These are phyloP conservation scores for Penicillium argentinense DNA, from an alignment of 495 filamentous ascomycete species.

Conservation along the genomic window DNA sequence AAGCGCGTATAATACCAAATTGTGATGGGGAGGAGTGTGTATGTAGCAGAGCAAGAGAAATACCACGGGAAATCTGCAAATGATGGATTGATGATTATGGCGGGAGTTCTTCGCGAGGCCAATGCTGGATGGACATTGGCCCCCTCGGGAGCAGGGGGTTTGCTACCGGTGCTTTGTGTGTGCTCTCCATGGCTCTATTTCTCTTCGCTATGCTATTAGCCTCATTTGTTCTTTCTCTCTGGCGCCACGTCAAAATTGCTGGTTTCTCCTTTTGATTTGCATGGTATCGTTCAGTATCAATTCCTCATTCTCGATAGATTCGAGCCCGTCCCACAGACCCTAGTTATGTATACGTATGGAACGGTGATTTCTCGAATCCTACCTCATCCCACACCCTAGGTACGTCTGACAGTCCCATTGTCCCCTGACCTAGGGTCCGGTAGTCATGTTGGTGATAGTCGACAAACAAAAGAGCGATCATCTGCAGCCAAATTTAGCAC, in stretches of 20 bases:
- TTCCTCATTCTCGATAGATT: too few species aligned
- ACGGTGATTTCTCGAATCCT: too few species aligned
- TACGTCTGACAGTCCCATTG: too few species aligned
- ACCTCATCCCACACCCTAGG: too few species aligned
- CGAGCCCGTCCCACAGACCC: too few species aligned
- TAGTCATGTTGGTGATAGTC: too few species aligned
- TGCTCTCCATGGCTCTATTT: conserved; percentile 40
- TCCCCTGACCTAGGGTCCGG: too few species aligned
- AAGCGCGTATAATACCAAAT: conserved; percentile 45
- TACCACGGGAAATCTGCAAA: conserved; percentile 42
- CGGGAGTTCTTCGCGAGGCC: conserved; percentile 37
- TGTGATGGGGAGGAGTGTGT: conserved; percentile 20
- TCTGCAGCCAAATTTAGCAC: conserved; percentile 9
- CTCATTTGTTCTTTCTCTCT: conserved; percentile 41
- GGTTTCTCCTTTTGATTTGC: conserved; percentile 18
- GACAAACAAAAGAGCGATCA: too few species aligned
- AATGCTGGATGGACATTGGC: conserved; percentile 12
- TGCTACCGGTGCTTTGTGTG: conserved; percentile 38
- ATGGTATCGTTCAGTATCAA: neutral
- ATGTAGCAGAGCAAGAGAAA: conserved; percentile 40
- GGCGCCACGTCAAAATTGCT: conserved; percentile 39
- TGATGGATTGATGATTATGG: conserved; percentile 43
- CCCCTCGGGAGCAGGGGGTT: conserved; percentile 16
- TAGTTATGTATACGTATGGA: neutral
- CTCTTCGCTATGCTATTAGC: conserved; percentile 48